Conservation (phyloP, 1,284 basidiomycete species). For the Stygiomarasmius scandens region DNA sequence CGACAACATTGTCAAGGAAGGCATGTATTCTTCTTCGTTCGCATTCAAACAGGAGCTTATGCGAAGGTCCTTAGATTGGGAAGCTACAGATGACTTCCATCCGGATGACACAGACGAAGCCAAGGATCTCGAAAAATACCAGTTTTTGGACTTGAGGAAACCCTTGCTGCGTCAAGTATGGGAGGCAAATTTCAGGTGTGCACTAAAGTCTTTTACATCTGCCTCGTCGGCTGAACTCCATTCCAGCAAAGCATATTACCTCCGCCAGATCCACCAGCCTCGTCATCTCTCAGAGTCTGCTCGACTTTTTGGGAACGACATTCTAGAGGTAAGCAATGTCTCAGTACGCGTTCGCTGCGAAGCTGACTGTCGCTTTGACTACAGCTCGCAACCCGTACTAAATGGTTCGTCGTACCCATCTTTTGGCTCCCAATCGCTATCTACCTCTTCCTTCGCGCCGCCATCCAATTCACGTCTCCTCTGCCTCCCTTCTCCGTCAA, state of each 20-base stretch:
- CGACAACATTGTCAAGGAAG: conserved; percentile 78
- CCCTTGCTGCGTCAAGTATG: conserved; percentile 88
- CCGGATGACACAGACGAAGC: conserved; percentile 84
- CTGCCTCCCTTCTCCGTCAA: conserved; percentile 58
- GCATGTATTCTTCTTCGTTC: conserved; percentile 37
- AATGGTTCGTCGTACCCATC: conserved; percentile 94
- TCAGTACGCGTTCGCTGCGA: not conserved
- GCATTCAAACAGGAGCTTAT: not conserved
- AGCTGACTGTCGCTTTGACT: not conserved
- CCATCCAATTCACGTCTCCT: conserved; percentile 78
- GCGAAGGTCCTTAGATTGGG: conserved; percentile 75
- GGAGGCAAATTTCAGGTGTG: conserved; percentile 77
- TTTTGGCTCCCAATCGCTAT: conserved; percentile 90
- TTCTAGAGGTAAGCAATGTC: conserved; percentile 69
- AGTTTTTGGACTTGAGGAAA: conserved; percentile 91
- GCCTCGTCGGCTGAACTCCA: not conserved
- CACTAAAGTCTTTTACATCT: not conserved
- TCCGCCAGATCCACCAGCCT: conserved; percentile 96
- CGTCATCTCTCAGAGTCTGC: conserved; percentile 89
- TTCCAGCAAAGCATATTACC: conserved; percentile 88
- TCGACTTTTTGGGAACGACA: conserved; percentile 81
- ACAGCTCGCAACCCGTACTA: conserved; percentile 83
- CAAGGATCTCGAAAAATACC: conserved; percentile 83
- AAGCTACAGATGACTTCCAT: conserved; percentile 84
- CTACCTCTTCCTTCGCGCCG: conserved; percentile 82